Evolutionary conservation across 345 rosid genomes (phyloP).

Genomic region (Tarenaya hassleriana): DNA sequence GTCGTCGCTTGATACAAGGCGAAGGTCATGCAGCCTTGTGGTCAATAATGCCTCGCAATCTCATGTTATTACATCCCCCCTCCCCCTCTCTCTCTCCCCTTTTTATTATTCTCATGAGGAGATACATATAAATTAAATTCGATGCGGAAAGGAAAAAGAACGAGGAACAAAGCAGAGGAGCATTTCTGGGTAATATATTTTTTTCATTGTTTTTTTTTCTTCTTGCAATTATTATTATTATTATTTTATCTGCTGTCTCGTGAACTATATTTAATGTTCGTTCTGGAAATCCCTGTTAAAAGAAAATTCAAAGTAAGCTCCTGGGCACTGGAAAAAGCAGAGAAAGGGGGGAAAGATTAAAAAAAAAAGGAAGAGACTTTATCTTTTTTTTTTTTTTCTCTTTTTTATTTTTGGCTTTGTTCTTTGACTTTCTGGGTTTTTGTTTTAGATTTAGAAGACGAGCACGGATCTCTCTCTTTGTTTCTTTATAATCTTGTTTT

Average conservation of each 20-base stretch:
- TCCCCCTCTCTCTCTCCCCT: not conserved
- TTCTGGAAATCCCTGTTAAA: conserved; percentile 25
- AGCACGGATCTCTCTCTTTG: not conserved
- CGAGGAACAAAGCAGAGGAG: not conserved
- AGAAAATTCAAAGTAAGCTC: conserved; percentile 28
- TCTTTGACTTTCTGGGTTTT: conserved; percentile 33
- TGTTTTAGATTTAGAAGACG: conserved; percentile 19
- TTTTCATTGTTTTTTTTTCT: too few species aligned
- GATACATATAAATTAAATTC: conserved; percentile 14
- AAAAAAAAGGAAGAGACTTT: conserved; percentile 19
- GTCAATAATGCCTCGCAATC: conserved; percentile 33
- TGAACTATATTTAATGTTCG: conserved; percentile 17
- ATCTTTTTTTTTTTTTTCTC: conserved; percentile 2
- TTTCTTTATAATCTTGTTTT: conserved; percentile 29
- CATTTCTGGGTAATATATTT: too few species aligned
- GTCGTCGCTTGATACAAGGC: conserved; percentile 32
- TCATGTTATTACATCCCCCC: conserved; percentile 24
- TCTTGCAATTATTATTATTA: too few species aligned
- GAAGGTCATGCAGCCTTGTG: conserved; percentile 36
- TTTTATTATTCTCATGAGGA: too few species aligned
- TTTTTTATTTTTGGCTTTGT: conserved; percentile 20
- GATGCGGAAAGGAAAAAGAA: conserved; percentile 20
- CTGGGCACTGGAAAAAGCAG: conserved; percentile 20
- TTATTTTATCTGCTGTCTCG: too few species aligned
- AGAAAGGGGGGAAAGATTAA: conserved; percentile 14